phyloP scores from a whole-genome alignment of 345 rosid species.

The Camelina sativa region DNA sequence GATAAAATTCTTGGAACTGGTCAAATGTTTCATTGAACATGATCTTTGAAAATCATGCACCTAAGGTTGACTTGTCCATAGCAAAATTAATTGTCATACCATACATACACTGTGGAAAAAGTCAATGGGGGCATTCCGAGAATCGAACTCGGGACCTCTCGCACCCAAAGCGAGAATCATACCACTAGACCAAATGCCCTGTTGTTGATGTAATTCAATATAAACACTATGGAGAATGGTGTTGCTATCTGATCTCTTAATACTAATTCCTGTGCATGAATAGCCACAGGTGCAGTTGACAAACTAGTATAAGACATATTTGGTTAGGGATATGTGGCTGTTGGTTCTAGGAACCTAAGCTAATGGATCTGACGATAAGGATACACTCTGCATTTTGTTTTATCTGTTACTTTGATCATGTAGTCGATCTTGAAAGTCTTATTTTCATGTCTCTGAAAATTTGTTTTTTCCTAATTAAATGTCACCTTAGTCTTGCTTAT shows the following conservation, averaged over 20 bases:
- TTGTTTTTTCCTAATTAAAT: background rate
- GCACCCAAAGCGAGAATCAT: slow-evolving; percentile 88
- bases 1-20: background rate
- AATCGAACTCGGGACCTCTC: slow-evolving; percentile 92
- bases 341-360: slow-evolving; percentile 8
- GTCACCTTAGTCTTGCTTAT: slow-evolving; percentile 15
- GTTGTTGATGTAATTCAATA: background rate
- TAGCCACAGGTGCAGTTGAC: background rate
- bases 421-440: slow-evolving; percentile 27
- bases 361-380: slow-evolving; percentile 16
- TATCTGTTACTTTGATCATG: slow-evolving; percentile 17
- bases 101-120: background rate
- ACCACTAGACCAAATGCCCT: slow-evolving; percentile 87
- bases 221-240: background rate
- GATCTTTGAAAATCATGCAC: slow-evolving; percentile 4
- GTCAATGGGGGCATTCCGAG: slow-evolving; percentile 54
- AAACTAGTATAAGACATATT: slow-evolving; percentile 4
- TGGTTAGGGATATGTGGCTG: slow-evolving; percentile 2
- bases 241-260: background rate
- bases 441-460: background rate
- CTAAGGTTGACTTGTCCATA: background rate
- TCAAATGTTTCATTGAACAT: slow-evolving; percentile 1
- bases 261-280: slow-evolving; percentile 8
- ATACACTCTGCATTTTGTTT: background rate
- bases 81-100: background rate